Conservation (phyloP, 225 moss, liverwort and hornwort species). For the Thuidium tamariscinum region DNA sequence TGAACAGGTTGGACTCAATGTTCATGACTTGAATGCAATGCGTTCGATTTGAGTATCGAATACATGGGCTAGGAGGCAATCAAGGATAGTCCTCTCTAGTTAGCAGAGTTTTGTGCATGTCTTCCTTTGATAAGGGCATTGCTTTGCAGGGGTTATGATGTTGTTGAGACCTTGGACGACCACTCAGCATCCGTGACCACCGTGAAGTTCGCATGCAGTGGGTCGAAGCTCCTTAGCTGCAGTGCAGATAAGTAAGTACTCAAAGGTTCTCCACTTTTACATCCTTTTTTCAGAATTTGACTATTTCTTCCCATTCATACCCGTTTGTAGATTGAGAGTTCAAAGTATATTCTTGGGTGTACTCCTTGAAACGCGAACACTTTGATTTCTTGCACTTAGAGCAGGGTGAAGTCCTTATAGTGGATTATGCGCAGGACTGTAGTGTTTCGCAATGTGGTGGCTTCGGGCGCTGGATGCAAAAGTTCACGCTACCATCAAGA, state of each 20-base stretch:
- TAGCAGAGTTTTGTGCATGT: background rate
- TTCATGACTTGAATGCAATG: background rate
- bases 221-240: slow-evolving; percentile 67
- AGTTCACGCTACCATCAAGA: slow-evolving; percentile 70
- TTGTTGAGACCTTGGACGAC: slow-evolving; percentile 65
- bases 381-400: background rate
- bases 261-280: background rate
- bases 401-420: background rate
- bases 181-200: slow-evolving; percentile 67
- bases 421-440: slow-evolving; percentile 45
- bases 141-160: slow-evolving; percentile 45
- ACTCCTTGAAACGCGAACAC: background rate
- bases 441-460: slow-evolving; percentile 57
- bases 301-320: background rate
- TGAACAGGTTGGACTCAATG: slow-evolving; percentile 31
- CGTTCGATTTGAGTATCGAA: background rate
- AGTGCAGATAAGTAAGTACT: slow-evolving; percentile 68
- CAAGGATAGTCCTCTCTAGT: background rate
- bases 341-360: background rate
- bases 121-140: background rate
- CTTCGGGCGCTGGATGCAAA: slow-evolving; percentile 30
- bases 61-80: background rate
- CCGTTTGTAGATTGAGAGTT: background rate
- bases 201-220: slow-evolving; percentile 58
- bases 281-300: background rate